Conservation (phyloP, 2,329 filamentous ascomycete genomes). For the Elsinoe batatas region DNA sequence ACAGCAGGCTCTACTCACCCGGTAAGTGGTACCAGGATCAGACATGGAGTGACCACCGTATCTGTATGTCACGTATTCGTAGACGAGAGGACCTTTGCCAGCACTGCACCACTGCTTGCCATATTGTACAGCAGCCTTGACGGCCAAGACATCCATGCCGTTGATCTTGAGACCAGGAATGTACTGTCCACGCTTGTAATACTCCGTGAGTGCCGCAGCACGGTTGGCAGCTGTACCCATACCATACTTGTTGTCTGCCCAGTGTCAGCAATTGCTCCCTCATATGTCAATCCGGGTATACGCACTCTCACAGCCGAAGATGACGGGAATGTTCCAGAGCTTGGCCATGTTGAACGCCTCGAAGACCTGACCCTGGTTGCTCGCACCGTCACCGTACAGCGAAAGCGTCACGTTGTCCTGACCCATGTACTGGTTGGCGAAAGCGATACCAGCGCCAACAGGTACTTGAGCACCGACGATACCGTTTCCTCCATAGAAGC, state of each 20-base stretch:
- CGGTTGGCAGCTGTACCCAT: slow-evolving; percentile 97
- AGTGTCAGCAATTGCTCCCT: slow-evolving; percentile 17
- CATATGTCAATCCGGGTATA: neutral
- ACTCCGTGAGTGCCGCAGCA: slow-evolving; percentile 91
- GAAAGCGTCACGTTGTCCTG: slow-evolving; percentile 79
- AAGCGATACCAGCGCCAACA: slow-evolving; percentile 90
- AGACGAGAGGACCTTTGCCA: slow-evolving; percentile 86
- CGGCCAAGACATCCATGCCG: slow-evolving; percentile 96
- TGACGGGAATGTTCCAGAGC: slow-evolving; percentile 90
- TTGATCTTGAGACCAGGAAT: slow-evolving; percentile 99
- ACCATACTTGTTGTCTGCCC: slow-evolving; percentile 96
- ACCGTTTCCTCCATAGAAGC: slow-evolving; percentile 97
- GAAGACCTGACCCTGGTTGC: slow-evolving; percentile 98
- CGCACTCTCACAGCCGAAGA: slow-evolving; percentile 97
- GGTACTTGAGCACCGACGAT: slow-evolving; percentile 98
- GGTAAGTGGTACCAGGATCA: slow-evolving; percentile 97
- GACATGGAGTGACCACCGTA: slow-evolving; percentile 99
- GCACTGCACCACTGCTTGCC: slow-evolving; percentile 76
- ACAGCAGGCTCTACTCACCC: slow-evolving; percentile 33
- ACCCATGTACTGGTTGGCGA: slow-evolving; percentile 88
- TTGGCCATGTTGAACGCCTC: slow-evolving; percentile 99
- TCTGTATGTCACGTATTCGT: slow-evolving; percentile 98
- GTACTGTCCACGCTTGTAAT: slow-evolving; percentile 99
- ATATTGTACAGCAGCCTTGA: slow-evolving; percentile 92
- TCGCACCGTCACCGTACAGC: slow-evolving; percentile 94